Evolutionary conservation across 768 basidiomycete species (phyloP).

Genomic region (Lactarius pseudohatsudake): DNA sequence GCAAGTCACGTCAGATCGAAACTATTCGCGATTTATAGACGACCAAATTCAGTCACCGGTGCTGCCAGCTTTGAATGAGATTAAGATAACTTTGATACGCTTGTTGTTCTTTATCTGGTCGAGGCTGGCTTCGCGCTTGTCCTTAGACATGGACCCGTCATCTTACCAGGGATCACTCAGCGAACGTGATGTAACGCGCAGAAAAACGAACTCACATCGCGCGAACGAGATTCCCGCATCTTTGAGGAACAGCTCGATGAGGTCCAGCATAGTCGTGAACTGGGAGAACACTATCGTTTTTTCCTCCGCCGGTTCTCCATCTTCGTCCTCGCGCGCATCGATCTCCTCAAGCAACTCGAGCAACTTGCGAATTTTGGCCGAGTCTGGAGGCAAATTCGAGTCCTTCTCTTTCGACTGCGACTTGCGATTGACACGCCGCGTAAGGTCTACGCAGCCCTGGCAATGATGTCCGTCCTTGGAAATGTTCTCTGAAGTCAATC

Average conservation of each 20-base stretch:
- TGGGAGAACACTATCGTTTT: conserved; percentile 98
- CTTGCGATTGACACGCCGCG: conserved; percentile 46
- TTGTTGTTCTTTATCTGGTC: conserved; percentile 64
- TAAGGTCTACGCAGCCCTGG: conserved; percentile 55
- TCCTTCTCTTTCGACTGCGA: conserved; percentile 32
- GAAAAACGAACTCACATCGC: conserved; percentile 64
- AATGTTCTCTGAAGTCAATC: conserved; percentile 41
- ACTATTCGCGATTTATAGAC: not conserved
- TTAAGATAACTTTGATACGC: conserved; percentile 73
- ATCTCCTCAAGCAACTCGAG: conserved; percentile 69
- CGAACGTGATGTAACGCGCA: conserved; percentile 5
- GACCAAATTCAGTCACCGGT: conserved; percentile 52
- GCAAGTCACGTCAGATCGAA: not conserved
- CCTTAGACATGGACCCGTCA: conserved; percentile 82
- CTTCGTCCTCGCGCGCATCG: conserved; percentile 50
- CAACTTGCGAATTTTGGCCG: conserved; percentile 86
- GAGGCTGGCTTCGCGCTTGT: conserved; percentile 73
- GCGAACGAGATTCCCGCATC: conserved; percentile 68
- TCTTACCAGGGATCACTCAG: conserved; percentile 47
- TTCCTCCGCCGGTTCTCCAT: conserved; percentile 43
- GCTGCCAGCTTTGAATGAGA: conserved; percentile 95
- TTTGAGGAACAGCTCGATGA: conserved; percentile 82
- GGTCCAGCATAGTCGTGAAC: conserved; percentile 83
- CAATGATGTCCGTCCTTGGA: conserved; percentile 53
- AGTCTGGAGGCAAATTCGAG: conserved; percentile 58